phyloP scores from a whole-genome alignment of 2,329 filamentous ascomycete genomes.

The Beauveria brongniartii region DNA sequence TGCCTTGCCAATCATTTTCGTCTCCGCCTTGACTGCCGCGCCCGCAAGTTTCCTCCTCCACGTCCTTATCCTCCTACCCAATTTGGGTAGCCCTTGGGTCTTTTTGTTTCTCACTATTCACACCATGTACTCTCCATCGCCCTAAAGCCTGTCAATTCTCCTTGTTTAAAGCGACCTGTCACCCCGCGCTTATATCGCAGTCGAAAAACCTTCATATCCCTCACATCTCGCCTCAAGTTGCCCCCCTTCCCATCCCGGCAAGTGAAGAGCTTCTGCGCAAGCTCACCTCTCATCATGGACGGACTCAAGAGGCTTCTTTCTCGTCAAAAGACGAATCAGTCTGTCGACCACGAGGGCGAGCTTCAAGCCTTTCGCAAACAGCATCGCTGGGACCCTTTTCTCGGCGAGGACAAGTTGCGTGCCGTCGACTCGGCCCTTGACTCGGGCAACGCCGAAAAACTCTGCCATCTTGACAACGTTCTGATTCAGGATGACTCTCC shows the following conservation, averaged over 20 bases:
- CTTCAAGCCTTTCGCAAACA: conserved; percentile 38
- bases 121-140: no score
- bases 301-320: conserved; percentile 9
- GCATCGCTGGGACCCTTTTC: conserved; percentile 49
- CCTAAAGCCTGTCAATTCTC: neutral
- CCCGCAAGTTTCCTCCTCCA: conserved; percentile 1
- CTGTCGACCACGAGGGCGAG: conserved; percentile 18
- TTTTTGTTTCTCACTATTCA: neutral
- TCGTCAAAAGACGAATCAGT: conserved; percentile 10
- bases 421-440: conserved; percentile 40
- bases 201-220: neutral
- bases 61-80: conserved; percentile 4
- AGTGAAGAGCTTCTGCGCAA: neutral
- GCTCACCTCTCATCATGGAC: neutral
- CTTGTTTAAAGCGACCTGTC: neutral
- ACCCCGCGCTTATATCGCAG: neutral
- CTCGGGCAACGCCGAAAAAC: conserved; percentile 36
- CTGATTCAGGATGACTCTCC: conserved; percentile 47
- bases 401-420: conserved; percentile 44
- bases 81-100: conserved; percentile 1
- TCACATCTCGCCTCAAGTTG: neutral
- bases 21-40: neutral
- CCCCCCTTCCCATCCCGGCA: neutral
- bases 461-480: conserved; percentile 36
- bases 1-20: neutral